Percentiles rank a stretch among this genome's conserved stretches.
Conservation (phyloP, 2,329 filamentous ascomycete genomes). For the Monascus ruber region DNA sequence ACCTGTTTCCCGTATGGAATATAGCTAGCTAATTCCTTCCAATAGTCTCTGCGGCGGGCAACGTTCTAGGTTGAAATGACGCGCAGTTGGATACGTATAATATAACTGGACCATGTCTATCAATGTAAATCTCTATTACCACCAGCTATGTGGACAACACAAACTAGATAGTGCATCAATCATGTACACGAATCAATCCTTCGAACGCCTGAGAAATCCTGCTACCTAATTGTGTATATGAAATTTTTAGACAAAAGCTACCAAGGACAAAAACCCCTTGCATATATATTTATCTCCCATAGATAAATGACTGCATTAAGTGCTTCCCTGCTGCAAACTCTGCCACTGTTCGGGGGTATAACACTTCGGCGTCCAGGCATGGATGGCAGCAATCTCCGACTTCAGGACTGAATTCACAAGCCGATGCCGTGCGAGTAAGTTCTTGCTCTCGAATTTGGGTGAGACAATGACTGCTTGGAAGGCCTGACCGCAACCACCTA, state of each 20-base stretch:
- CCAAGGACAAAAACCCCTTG: too few relatives aligned
- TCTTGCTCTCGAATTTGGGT: conserved; percentile 57
- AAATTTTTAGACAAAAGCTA: too few relatives aligned
- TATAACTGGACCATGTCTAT: too few relatives aligned
- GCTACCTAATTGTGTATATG: too few relatives aligned
- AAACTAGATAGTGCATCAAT: background rate
- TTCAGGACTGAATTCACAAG: conserved; percentile 75
- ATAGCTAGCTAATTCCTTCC: conserved; percentile 2
- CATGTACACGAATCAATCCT: background rate
- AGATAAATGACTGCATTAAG: conserved; percentile 1
- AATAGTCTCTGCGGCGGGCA: conserved; percentile 39
- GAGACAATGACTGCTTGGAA: conserved; percentile 62
- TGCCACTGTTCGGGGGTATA: conserved; percentile 86
- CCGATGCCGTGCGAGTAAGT: conserved; percentile 71
- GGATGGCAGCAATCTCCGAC: conserved; percentile 78
- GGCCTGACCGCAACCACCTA: conserved; percentile 60
- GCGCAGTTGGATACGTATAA: too few relatives aligned
- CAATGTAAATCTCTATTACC: background rate
- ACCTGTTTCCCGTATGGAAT: conserved; percentile 1
- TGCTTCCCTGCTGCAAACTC: conserved; percentile 43
- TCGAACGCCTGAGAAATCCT: too few relatives aligned
- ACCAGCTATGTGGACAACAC: background rate
- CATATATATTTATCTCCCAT: too few relatives aligned
- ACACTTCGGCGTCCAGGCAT: conserved; percentile 92
- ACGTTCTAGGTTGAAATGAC: conserved; percentile 32